These are phyloP conservation scores for Tubosaeta sp. DNA, from an alignment of 768 basidiomycete genomes.

Conservation along the genomic window DNA sequence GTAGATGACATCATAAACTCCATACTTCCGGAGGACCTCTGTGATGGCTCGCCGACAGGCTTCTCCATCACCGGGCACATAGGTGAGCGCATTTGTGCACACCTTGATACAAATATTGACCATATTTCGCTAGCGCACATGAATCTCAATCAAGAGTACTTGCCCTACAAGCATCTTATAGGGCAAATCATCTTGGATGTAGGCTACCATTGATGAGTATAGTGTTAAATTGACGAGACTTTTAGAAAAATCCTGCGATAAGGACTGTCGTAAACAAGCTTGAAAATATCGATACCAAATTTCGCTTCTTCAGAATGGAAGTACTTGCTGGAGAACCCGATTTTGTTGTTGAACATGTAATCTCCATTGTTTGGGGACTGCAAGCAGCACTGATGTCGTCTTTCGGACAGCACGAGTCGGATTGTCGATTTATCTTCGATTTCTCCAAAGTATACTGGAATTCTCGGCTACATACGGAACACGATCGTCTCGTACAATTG, in stretches of 20 bases:
- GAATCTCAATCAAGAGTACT: conserved; percentile 85
- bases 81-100: conserved; percentile 46
- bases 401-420: conserved; percentile 64
- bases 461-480: conserved; percentile 89
- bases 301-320: conserved; percentile 96
- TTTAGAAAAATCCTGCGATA: conserved; percentile 80
- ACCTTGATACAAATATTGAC: background rate
- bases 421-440: conserved; percentile 88
- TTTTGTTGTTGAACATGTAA: conserved; percentile 82
- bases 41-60: conserved; percentile 76
- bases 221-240: conserved; percentile 6
- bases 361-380: conserved; percentile 21
- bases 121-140: conserved; percentile 63
- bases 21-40: conserved; percentile 74
- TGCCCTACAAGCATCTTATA: conserved; percentile 88
- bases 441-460: conserved; percentile 98
- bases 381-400: background rate
- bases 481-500: conserved; percentile 72
- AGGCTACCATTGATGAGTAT: conserved; percentile 24
- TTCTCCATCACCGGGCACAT: conserved; percentile 91
- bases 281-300: conserved; percentile 77
- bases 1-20: conserved; percentile 81
- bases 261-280: conserved; percentile 95
- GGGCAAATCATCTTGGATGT: conserved; percentile 92
- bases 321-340: conserved; percentile 87